Percentiles rank a stretch among this genome's conserved stretches.
Conservation (phyloP, 2,329 filamentous ascomycete species). For the Aspergillus terreus region DNA sequence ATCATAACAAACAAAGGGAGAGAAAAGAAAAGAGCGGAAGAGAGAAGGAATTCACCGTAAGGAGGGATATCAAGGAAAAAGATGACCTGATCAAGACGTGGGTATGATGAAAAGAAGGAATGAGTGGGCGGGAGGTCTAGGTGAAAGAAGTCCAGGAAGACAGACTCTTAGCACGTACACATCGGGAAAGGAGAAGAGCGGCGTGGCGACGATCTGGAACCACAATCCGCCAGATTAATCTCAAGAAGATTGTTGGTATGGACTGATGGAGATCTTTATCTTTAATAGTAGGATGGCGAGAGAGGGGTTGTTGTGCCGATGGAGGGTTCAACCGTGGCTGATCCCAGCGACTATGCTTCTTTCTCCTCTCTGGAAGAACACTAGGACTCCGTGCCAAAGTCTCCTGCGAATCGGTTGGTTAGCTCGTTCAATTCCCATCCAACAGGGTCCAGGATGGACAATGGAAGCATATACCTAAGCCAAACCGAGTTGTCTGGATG, state of each 20-base stretch:
- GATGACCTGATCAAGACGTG: not conserved
- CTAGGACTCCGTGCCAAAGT: not conserved
- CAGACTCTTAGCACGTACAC: conserved; percentile 15
- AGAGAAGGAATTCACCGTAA: conserved; percentile 1
- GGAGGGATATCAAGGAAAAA: conserved; percentile 1
- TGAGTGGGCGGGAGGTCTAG: not conserved
- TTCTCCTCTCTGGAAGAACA: not conserved
- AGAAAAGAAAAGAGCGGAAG: conserved; percentile 1
- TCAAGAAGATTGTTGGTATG: not conserved
- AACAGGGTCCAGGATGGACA: not conserved
- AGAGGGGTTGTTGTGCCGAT: not conserved
- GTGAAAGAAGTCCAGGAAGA: conserved; percentile 4
- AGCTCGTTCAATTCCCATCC: not conserved
- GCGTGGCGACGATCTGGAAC: conserved; percentile 10
- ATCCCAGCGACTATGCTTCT: not conserved
- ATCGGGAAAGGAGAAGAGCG: conserved; percentile 14
- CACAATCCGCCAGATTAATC: conserved; percentile 5
- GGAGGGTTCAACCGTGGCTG: not conserved
- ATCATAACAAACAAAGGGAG: not conserved
- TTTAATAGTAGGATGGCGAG: not conserved
- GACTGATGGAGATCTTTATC: not conserved
- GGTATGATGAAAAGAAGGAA: conserved; percentile 4
- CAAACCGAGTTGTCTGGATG: too few species aligned
- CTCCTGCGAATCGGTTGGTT: not conserved
- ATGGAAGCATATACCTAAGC: not conserved